Percentiles rank a stretch among this genome's conserved stretches.
These are phyloP conservation scores for Diutina mesorugosa DNA, from an alignment of 1,139 yeast species.

Conservation along the genomic window DNA sequence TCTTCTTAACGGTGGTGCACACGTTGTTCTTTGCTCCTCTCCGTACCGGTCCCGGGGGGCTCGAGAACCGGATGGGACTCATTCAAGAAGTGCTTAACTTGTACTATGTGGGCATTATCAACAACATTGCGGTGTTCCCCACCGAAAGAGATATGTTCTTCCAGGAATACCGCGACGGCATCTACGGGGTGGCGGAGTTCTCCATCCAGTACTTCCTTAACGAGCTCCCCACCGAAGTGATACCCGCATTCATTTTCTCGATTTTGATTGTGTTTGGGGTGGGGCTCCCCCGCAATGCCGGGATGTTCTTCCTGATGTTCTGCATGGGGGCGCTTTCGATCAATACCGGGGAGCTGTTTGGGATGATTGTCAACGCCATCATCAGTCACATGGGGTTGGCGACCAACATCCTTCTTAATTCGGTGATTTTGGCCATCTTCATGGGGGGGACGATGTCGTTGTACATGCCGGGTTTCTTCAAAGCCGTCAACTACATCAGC, in stretches of 20 bases:
- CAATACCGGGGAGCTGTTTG: background rate
- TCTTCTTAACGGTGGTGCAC: background rate
- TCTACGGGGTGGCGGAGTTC: slow-evolving; percentile 1
- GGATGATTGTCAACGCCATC: slow-evolving; percentile 41
- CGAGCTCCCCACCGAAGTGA: background rate
- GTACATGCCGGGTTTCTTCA: slow-evolving; percentile 55
- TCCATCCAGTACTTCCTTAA: background rate
- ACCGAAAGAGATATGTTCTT: background rate
- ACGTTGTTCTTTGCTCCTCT: slow-evolving; percentile 1
- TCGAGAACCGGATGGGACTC: slow-evolving; percentile 1
- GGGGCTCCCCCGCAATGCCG: background rate
- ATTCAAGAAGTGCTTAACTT: slow-evolving; percentile 1
- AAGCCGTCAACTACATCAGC: slow-evolving; percentile 57
- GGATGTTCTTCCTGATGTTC: background rate
- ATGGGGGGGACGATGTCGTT: slow-evolving; percentile 86
- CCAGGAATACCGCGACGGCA: slow-evolving; percentile 1
- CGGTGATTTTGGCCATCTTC: slow-evolving; percentile 56
- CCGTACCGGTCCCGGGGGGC: background rate
- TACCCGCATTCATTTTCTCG: background rate
- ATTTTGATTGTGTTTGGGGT: slow-evolving; percentile 1
- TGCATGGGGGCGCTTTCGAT: background rate
- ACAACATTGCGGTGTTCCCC: background rate
- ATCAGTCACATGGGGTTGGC: slow-evolving; percentile 73
- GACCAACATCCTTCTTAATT: slow-evolving; percentile 51
- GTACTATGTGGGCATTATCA: background rate